Evolutionary conservation across 441 rosid genomes (phyloP), one percentile per base, ranked within the genome.

Genomic region (Biscutella auriculata): DNA sequence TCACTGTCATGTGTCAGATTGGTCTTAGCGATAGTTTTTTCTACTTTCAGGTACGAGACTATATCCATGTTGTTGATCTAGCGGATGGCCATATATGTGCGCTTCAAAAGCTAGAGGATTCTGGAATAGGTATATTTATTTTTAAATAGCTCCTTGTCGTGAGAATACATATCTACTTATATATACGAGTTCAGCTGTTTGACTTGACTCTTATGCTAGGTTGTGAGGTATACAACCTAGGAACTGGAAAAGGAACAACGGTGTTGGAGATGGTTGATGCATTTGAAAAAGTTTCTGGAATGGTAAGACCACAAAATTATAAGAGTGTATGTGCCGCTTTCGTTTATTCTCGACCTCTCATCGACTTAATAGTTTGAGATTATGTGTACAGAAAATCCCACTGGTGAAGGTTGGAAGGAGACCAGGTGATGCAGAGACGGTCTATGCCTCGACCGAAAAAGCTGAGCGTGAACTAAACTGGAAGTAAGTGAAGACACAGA

Each of bases 31-130:
- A 23, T 53, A n/a, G n/a, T 13, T 17, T 57, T 23, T 54, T n/a
- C 21, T 48, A 21, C 66, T n/a, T 68, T 63, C 86, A 92, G 98
- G 96, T 88, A 14, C 94, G 98, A 21, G 98, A 92, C 72, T 92
- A 88, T 72, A 86, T 92, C 64, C 98, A 92, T 58, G 95, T 92
- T 40, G 70, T 88, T 63, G 98, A 92, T 74, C 74, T 88, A 62
- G 98, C 98, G 0, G 88, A 88, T 62, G 98, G 97, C 16, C 98
- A 92, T 73, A 88, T 86, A 61, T 88, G 89, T 66, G 98, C 97
- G 2, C 25, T 92, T 61, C 64, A 53, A 6, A 88, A 88, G 77
- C 81, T 92, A 45, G 76, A 74, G 7, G 82, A 80, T 59, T 54
- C 84, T n/a, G 61, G 72, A 6, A 80, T 88, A 73, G 91, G 98